phyloP scores from a whole-genome alignment of 495 filamentous ascomycete genomes.

The Penicillium egyptiacum region DNA sequence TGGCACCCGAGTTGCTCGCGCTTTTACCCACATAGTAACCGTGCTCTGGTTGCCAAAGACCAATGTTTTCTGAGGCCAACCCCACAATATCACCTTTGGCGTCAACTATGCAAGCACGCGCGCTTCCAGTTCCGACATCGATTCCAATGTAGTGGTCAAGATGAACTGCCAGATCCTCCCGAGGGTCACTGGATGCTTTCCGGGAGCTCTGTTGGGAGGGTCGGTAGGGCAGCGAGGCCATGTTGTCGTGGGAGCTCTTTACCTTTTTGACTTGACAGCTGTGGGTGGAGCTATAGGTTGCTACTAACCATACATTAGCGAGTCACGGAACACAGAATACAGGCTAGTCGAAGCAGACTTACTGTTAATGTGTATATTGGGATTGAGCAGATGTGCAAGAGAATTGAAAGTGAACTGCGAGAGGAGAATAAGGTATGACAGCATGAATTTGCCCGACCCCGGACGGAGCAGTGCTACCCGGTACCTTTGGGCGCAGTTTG shows the following conservation, averaged over 20 bases:
- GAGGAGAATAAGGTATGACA: background rate
- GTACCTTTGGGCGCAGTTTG: background rate
- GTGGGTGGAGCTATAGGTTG: background rate
- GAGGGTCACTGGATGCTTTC: constrained; percentile 55
- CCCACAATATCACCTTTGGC: constrained; percentile 88
- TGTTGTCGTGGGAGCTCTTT: constrained; percentile 13
- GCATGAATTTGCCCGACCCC: background rate
- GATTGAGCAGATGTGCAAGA: background rate
- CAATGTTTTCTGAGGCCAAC: constrained; percentile 85
- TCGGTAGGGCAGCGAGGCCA: constrained; percentile 36
- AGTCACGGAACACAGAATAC: background rate
- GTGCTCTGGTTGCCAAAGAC: constrained; percentile 88
- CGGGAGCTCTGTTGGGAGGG: constrained; percentile 44
- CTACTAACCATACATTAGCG: background rate
- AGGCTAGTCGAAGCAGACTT: background rate
- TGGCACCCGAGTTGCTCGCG: constrained; percentile 3
- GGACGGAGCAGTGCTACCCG: background rate
- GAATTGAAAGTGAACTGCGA: background rate
- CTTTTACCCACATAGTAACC: constrained; percentile 72
- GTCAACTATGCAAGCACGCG: constrained; percentile 92
- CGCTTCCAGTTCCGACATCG: constrained; percentile 94
- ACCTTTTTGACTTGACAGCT: background rate
- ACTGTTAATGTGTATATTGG: background rate
- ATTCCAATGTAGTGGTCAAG: constrained; percentile 81
- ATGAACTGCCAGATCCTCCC: constrained; percentile 55